phyloP scores from a whole-genome alignment of 805 yeast genomes.

The Ogataea henricii region DNA sequence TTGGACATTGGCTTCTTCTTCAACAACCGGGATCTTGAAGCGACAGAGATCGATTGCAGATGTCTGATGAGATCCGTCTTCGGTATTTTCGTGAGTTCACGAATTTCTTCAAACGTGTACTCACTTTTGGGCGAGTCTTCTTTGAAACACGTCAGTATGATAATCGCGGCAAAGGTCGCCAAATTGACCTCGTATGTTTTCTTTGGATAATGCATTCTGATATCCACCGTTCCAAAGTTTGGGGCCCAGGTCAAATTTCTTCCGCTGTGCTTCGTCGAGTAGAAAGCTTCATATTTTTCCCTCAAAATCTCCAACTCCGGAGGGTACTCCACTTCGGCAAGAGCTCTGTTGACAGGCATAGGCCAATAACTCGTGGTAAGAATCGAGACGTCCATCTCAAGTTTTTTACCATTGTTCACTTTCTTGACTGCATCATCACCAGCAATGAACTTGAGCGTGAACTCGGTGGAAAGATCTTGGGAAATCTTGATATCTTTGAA shows the following conservation, averaged over 20 bases:
- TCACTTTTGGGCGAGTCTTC: conserved; percentile 46
- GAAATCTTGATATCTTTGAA: conserved; percentile 73
- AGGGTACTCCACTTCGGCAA: conserved; percentile 44
- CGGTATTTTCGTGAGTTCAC: conserved; percentile 69
- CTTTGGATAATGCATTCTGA: conserved; percentile 67
- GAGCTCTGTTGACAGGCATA: conserved; percentile 43
- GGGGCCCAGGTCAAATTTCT: conserved; percentile 77
- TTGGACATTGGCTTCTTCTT: conserved; percentile 74
- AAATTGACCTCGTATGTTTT: conserved; percentile 75
- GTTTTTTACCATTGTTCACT: conserved; percentile 34
- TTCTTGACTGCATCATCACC: conserved; percentile 18
- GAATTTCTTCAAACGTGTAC: conserved; percentile 63
- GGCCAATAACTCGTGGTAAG: conserved; percentile 74
- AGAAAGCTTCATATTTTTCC: conserved; percentile 51
- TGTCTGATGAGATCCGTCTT: conserved; percentile 72
- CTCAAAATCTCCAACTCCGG: conserved; percentile 43
- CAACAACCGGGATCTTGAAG: conserved; percentile 77
- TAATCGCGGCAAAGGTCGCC: conserved; percentile 79
- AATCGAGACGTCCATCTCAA: conserved; percentile 51
- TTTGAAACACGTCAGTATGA: conserved; percentile 67
- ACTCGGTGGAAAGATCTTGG: conserved; percentile 46
- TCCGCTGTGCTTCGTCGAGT: conserved; percentile 53
- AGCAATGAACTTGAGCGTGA: conserved; percentile 27
- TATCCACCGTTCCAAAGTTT: conserved; percentile 79
- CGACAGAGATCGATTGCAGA: conserved; percentile 79